Evolutionary conservation across 441 rosid species (phyloP).

Genomic region (Erodium texanum): DNA sequence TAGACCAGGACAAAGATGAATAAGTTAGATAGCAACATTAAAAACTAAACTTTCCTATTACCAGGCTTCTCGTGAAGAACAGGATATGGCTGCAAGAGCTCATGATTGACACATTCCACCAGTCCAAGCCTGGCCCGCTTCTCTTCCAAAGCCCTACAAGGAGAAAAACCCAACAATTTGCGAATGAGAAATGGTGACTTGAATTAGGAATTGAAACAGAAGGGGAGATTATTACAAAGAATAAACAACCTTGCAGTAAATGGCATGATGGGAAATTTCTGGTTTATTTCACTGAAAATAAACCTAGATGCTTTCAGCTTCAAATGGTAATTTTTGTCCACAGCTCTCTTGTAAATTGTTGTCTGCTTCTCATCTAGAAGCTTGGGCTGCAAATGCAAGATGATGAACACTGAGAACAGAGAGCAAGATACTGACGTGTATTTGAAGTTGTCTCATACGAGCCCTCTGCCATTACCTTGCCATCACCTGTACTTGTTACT

Average conservation of each 20-base stretch:
- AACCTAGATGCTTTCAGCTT: constrained; percentile 96
- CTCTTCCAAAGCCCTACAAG: constrained; percentile 71
- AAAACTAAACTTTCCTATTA: constrained; percentile 13
- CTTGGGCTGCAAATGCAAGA: constrained; percentile 57
- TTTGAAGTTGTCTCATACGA: too few species aligned
- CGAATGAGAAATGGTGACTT: too few species aligned
- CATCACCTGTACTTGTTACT: constrained; percentile 39
- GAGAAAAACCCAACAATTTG: background rate
- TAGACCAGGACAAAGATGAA: too few species aligned
- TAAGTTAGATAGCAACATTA: too few species aligned
- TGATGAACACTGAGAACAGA: background rate
- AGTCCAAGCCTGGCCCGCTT: constrained; percentile 88
- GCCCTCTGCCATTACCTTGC: background rate
- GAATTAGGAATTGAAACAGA: too few species aligned
- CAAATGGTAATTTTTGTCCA: constrained; percentile 66
- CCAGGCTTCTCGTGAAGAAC: constrained; percentile 92
- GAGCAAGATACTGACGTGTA: background rate
- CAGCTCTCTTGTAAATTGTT: constrained; percentile 81
- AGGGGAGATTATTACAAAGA: too few species aligned
- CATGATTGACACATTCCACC: constrained; percentile 87
- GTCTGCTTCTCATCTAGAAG: constrained; percentile 86
- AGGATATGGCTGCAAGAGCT: constrained; percentile 83
- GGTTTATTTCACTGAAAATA: constrained; percentile 78
- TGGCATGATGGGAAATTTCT: constrained; percentile 71
- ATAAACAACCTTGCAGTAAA: constrained; percentile 61